phyloP scores from a whole-genome alignment of 768 basidiomycete species.

The Gymnopilus dilepis region DNA sequence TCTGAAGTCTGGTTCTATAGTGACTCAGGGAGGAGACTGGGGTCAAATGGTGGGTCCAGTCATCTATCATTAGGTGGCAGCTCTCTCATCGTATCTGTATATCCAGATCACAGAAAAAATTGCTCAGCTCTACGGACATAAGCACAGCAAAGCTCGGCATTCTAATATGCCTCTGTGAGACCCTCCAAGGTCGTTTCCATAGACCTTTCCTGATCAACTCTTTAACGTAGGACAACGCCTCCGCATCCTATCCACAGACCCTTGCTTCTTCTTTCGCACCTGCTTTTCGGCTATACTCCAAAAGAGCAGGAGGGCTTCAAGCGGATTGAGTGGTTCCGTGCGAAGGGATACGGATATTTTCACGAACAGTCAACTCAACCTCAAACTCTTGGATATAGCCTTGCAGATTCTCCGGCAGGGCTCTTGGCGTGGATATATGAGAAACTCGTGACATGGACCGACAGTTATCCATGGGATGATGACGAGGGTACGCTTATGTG shows the following conservation, averaged over 20 bases:
- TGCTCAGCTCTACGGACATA: constrained; percentile 34
- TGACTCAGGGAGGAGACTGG: constrained; percentile 56
- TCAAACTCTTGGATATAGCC: constrained; percentile 57
- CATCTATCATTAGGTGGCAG: too few relatives aligned
- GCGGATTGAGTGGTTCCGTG: constrained; percentile 33
- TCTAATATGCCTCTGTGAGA: constrained; percentile 51
- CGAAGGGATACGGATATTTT: constrained; percentile 42
- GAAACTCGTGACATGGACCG: constrained; percentile 18
- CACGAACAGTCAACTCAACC: constrained; percentile 50
- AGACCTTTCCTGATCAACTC: not conserved
- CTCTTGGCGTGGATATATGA: constrained; percentile 47
- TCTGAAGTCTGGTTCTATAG: constrained; percentile 23
- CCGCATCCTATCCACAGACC: constrained; percentile 31
- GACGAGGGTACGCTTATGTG: constrained; percentile 47
- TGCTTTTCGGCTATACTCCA: constrained; percentile 33
- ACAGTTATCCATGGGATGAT: constrained; percentile 33
- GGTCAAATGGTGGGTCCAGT: constrained; percentile 41
- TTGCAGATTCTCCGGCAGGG: constrained; percentile 63
- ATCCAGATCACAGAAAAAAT: constrained; percentile 34
- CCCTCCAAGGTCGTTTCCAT: not conserved
- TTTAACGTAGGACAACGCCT: constrained; percentile 16
- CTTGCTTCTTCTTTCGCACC: constrained; percentile 29
- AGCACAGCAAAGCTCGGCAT: constrained; percentile 56
- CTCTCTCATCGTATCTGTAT: constrained; percentile 1
- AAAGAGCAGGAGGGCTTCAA: constrained; percentile 41